A percentile compares a stretch with the other conserved stretches of the same genome.
Conservation (phyloP, 164 flowering plant genomes). For the Saururus chinensis region DNA sequence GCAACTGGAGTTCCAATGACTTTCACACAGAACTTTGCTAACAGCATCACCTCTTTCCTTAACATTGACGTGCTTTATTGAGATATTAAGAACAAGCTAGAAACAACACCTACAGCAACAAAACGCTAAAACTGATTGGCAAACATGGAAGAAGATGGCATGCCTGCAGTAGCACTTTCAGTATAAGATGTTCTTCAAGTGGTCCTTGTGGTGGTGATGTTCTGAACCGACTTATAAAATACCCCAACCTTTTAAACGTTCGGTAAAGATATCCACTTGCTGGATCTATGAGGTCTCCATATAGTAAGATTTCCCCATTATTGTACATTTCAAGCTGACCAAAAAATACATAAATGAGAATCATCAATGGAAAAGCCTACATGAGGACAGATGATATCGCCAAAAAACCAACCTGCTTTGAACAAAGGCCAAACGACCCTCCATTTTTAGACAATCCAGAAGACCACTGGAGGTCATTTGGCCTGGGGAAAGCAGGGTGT, state of each 20-base stretch:
- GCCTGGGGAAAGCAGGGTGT: too few species aligned
- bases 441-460: too few species aligned
- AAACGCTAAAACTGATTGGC: neutral
- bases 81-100: neutral
- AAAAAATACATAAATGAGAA: conserved; percentile 5
- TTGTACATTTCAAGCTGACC: conserved; percentile 66
- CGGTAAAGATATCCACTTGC: conserved; percentile 32
- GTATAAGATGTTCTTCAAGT: conserved; percentile 37
- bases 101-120: too few species aligned
- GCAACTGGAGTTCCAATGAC: conserved; percentile 70
- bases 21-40: conserved; percentile 41
- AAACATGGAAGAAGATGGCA: neutral
- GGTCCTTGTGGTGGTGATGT: conserved; percentile 16
- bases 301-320: conserved; percentile 49
- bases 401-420: neutral
- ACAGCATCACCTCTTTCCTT: conserved; percentile 58
- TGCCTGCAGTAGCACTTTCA: conserved; percentile 49
- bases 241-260: conserved; percentile 30
- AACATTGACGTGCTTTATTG: neutral
- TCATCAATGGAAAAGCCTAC: neutral
- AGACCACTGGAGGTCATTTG: too few species aligned
- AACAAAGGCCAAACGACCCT: neutral
- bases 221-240: conserved; percentile 23
- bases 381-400: neutral
- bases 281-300: conserved; percentile 48